A percentile compares a stretch with the other conserved stretches of the same genome.
Conservation (phyloP, 345 rosid genomes). For the Eucalyptus sideroxylon region DNA sequence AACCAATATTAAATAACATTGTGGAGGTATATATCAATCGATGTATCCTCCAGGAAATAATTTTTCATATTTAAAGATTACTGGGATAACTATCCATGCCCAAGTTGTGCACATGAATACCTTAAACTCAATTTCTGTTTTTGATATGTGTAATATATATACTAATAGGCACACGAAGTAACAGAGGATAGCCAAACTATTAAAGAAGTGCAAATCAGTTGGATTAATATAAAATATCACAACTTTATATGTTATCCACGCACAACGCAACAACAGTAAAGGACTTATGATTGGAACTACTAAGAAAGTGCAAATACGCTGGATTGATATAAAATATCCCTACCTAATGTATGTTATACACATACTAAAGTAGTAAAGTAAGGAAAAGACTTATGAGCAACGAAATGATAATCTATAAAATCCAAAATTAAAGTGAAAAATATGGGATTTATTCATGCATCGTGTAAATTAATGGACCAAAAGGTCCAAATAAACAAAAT, state of each 20-base stretch:
- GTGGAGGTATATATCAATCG: background rate
- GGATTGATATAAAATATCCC: background rate
- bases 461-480: background rate
- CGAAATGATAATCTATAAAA: background rate
- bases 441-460: background rate
- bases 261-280: background rate
- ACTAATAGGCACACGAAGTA: background rate
- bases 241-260: background rate
- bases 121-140: background rate
- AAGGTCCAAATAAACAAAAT: background rate
- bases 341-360: background rate
- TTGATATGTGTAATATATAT: background rate
- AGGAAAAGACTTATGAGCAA: background rate
- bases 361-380: background rate
- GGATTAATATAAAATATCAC: background rate
- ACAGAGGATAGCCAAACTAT: background rate
- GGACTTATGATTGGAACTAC: background rate
- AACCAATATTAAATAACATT: background rate
- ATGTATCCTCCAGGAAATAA: background rate
- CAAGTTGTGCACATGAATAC: background rate
- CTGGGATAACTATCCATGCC: background rate
- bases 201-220: background rate
- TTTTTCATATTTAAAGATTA: background rate
- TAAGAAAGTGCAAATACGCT: background rate
- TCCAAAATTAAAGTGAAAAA: too few relatives aligned